Evolutionary conservation across 257 asterid species (phyloP).

Genomic region (Solanum arcanum): DNA sequence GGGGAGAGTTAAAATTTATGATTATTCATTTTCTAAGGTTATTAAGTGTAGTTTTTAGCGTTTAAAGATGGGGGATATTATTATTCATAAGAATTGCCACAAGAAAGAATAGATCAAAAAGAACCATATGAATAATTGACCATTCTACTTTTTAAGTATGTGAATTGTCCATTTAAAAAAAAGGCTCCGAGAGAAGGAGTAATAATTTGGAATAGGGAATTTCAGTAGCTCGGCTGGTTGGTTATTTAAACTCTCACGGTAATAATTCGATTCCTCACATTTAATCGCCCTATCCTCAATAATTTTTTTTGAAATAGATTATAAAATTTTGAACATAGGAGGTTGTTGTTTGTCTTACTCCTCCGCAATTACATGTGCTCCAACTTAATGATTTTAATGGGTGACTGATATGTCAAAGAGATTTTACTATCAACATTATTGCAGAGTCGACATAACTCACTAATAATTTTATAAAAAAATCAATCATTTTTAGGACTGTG

Average conservation of each 20-base stretch:
- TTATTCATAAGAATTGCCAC: background rate
- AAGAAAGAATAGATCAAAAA: background rate
- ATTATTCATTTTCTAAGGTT: too few species aligned
- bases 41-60: too few species aligned
- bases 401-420: background rate
- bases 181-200: too few species aligned
- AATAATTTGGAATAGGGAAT: background rate
- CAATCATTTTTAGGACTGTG: background rate
- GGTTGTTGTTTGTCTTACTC: background rate
- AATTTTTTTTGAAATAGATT: too few species aligned
- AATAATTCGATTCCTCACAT: too few species aligned
- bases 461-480: background rate
- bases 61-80: too few species aligned
- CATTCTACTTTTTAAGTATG: background rate
- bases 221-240: too few species aligned
- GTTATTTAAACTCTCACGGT: too few species aligned
- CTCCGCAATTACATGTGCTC: background rate
- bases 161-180: background rate
- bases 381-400: background rate
- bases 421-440: background rate
- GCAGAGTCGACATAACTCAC: background rate
- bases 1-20: too few species aligned
- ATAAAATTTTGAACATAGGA: background rate
- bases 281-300: too few species aligned
- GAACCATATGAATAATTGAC: background rate